Percentiles rank a stretch among this genome's conserved stretches.
These are phyloP conservation scores for Amorphotheca resinae DNA, from an alignment of 495 filamentous ascomycete species.

Conservation along the genomic window DNA sequence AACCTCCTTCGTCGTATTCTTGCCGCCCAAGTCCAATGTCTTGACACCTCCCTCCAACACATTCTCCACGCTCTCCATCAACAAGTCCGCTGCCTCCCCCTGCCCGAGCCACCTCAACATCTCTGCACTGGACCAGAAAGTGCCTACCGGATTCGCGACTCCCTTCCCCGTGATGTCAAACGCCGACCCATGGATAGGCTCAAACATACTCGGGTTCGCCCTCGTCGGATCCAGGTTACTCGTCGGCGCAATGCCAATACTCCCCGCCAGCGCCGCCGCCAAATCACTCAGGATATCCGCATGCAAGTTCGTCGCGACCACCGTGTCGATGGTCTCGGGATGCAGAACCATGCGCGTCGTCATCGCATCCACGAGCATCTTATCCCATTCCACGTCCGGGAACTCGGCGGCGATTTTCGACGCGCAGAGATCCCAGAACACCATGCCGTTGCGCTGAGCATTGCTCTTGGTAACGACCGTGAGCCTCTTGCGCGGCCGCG, in stretches of 20 bases:
- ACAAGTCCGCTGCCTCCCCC: conserved; percentile 36
- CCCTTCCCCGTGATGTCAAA: conserved; percentile 64
- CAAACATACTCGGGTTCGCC: conserved; percentile 65
- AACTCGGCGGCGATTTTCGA: conserved; percentile 29
- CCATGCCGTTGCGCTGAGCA: conserved; percentile 45
- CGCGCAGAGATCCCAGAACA: conserved; percentile 44
- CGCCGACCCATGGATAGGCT: conserved; percentile 69
- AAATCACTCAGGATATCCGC: conserved; percentile 48
- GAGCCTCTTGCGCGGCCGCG: conserved; percentile 34
- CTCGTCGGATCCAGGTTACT: conserved; percentile 56
- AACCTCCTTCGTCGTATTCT: conserved; percentile 41
- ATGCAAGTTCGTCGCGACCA: conserved; percentile 46
- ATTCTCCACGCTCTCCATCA: conserved; percentile 48
- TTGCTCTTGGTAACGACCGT: conserved; percentile 50
- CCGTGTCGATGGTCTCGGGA: conserved; percentile 40
- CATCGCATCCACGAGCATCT: conserved; percentile 51
- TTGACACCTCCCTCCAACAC: conserved; percentile 45
- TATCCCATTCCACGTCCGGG: conserved; percentile 40
- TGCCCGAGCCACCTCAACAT: conserved; percentile 57
- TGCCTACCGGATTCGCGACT: conserved; percentile 58
- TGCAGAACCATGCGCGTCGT: conserved; percentile 44
- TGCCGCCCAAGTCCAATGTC: conserved; percentile 49
- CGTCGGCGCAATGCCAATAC: conserved; percentile 68
- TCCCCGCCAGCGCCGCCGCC: conserved; percentile 75
- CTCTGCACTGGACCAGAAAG: conserved; percentile 57